phyloP scores from a whole-genome alignment of 2,329 filamentous ascomycete species.

The Microsporum ferrugineum region DNA sequence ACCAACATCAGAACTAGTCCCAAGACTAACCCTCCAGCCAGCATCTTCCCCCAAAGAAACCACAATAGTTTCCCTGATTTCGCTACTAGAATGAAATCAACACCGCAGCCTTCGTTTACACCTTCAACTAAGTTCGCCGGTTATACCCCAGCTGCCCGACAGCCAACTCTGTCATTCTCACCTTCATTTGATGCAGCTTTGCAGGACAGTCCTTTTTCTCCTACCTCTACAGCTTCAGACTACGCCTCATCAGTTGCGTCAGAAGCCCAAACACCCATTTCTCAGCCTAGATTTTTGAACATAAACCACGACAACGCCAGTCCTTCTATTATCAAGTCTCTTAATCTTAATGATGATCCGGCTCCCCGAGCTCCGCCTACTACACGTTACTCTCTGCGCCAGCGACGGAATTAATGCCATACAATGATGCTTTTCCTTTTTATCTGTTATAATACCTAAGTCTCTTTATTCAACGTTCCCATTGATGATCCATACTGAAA shows the following conservation, averaged over 20 bases:
- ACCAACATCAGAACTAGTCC: not conserved
- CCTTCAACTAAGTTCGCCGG: not conserved
- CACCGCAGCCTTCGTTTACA: conserved; percentile 6
- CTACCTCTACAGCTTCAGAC: conserved; percentile 12
- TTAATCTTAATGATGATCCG: conserved; percentile 11
- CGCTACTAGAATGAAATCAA: not conserved
- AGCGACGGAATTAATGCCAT: conserved; percentile 3
- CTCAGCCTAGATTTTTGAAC: conserved; percentile 2
- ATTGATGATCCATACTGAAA: not conserved
- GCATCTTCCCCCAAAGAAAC: not conserved
- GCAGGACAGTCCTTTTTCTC: conserved; percentile 11
- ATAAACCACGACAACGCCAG: conserved; percentile 5
- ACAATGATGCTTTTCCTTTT: not conserved
- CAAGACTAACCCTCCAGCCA: not conserved
- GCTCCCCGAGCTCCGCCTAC: not conserved
- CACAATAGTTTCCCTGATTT: conserved; percentile 1
- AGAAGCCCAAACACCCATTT: conserved; percentile 11
- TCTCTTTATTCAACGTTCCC: not conserved
- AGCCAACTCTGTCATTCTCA: conserved; percentile 4
- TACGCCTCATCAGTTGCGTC: conserved; percentile 14
- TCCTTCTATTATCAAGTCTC: conserved; percentile 10
- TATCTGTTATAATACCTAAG: not conserved
- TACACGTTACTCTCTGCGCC: conserved; percentile 12
- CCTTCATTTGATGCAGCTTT: conserved; percentile 14
- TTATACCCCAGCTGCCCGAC: not conserved